Evolutionary conservation across 2,329 filamentous ascomycete species (phyloP).

Genomic region (Talaromyces sp.): DNA sequence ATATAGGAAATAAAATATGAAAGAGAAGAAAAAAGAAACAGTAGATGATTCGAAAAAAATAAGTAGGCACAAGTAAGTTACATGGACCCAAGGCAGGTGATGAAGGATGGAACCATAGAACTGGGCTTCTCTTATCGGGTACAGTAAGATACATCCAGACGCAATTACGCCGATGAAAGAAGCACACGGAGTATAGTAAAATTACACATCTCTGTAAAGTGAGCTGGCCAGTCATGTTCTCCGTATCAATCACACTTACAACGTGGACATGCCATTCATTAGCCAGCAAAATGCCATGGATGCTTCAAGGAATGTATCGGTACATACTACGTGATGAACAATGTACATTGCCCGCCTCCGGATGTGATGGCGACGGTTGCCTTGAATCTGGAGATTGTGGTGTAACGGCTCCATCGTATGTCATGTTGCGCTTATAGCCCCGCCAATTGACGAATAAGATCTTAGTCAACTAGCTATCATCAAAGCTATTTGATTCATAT

Average conservation of each 20-base stretch:
- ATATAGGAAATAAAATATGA: background rate
- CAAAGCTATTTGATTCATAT: background rate
- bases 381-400: background rate
- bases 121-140: background rate
- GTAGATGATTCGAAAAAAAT: background rate
- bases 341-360: background rate
- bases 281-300: background rate
- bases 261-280: background rate
- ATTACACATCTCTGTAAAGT: background rate
- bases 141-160: conserved; percentile 6
- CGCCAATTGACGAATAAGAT: background rate
- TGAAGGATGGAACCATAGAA: conserved; percentile 8
- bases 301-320: background rate
- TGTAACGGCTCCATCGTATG: conserved; percentile 10
- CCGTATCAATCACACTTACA: background rate
- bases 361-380: conserved; percentile 1
- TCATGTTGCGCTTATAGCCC: background rate
- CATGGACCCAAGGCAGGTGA: conserved; percentile 4
- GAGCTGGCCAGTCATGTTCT: background rate
- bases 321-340: background rate
- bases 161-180: background rate
- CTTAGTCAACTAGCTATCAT: background rate
- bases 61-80: conserved; percentile 7
- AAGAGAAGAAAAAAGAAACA: background rate
- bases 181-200: background rate